Evolutionary conservation across 768 basidiomycete genomes (phyloP), one percentile per base, ranked within the genome.

Genomic region (Wakefieldia striispora): DNA sequence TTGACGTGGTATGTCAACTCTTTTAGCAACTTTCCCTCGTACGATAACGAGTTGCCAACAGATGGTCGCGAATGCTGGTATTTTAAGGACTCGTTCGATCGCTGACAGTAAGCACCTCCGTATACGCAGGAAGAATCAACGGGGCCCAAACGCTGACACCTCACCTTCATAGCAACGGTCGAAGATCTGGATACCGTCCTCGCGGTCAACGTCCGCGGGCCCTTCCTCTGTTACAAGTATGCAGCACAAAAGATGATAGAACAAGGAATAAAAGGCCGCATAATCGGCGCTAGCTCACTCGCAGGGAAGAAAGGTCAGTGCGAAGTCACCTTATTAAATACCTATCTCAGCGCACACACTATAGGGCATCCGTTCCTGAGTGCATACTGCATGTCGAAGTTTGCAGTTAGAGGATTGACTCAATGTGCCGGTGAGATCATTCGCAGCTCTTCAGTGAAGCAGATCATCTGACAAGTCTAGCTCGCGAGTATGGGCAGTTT

Each of bases 181-280:
- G 64, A 65, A 17, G 63, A 73, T 9, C 61, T 69, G 49, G 69
- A 75, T 24, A 49, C 53, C 17, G 39, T 69, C 10, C 51, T 72
- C n/a, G 49, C 65, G 2, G 63, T 75, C 43, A 79, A 79, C 36
- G 63, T 68, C 23, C 67, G 65, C 13, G 74, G 78, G 6, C 63
- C 65, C 0, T 66, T 77, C 54, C 57, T 75, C 16, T 69, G 67
- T 43, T 75, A 74, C 53, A 76, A 75, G 50, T 63, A 70, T 43
- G 77, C 73, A 12, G 76, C 74, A 7, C 54, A 56, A 21, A 68
- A 72, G 50, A 77, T 77, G 77, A 61, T 77, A 41, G 65, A 68
- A 24, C 77, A 73, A 53, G 74, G 72, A 7, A 54, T 40, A 6
- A 72, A 73, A 11, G 75, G 75, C 1, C 62, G 75, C 14, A 75